A percentile compares a stretch with the other conserved stretches of the same genome.
Evolutionary conservation across 345 rosid genomes (phyloP).

Genomic region (Cardiospermum halicacabum): DNA sequence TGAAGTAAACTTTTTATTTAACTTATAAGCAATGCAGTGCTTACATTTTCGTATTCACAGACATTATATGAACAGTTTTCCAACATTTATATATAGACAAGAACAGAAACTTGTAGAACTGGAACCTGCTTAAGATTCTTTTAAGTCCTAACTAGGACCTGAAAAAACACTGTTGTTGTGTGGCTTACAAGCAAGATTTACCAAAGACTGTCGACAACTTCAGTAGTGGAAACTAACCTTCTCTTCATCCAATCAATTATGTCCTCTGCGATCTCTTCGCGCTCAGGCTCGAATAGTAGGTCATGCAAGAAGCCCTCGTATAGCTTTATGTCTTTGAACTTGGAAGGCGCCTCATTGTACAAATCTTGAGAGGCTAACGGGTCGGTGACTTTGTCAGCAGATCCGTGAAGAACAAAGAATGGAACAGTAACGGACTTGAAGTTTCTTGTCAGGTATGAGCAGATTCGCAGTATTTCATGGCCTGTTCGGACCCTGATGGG

Average conservation of each 20-base stretch:
- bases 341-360: slow-evolving; percentile 71
- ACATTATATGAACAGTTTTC: too few relatives aligned
- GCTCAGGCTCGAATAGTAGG: slow-evolving; percentile 90
- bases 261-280: slow-evolving; percentile 72
- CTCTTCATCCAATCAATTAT: slow-evolving; percentile 88
- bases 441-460: slow-evolving; percentile 65
- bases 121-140: not conserved
- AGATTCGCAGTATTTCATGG: slow-evolving; percentile 80
- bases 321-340: slow-evolving; percentile 81
- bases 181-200: not conserved
- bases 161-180: not conserved
- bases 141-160: not conserved
- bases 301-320: slow-evolving; percentile 92
- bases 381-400: slow-evolving; percentile 87
- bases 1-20: too few relatives aligned
- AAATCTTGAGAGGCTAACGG: slow-evolving; percentile 87
- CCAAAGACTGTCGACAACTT: slow-evolving; percentile 15
- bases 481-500: slow-evolving; percentile 97
- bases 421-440: slow-evolving; percentile 67
- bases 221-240: slow-evolving; percentile 27
- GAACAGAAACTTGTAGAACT: not conserved
- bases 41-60: too few relatives aligned
- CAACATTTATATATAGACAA: not conserved
- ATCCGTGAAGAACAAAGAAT: slow-evolving; percentile 92
- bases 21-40: too few relatives aligned